Percentiles rank a stretch among this genome's conserved stretches.
phyloP scores from a whole-genome alignment of 441 rosid genomes.

The Dalechampia spathulata region DNA sequence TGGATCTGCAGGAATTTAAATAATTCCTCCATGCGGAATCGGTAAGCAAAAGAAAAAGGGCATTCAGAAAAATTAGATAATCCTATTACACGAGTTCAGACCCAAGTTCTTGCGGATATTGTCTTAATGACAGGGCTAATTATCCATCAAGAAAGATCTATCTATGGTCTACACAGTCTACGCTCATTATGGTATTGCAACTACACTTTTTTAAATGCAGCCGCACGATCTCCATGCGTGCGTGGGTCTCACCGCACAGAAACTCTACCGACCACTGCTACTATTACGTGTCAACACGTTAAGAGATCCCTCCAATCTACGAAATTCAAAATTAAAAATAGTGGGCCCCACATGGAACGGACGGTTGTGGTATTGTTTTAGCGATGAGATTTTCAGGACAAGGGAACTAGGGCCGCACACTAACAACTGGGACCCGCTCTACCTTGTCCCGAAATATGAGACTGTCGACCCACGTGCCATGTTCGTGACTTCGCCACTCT shows the following conservation, averaged over 20 bases:
- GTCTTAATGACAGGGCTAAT: no score
- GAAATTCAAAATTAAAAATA: conserved; percentile 17
- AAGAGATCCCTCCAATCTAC: conserved; percentile 13
- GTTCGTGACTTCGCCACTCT: background rate
- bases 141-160: no score
- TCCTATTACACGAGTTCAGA: no score
- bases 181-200: background rate
- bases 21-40: no score
- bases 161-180: no score
- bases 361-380: conserved; percentile 3
- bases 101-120: no score
- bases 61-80: no score
- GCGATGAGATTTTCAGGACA: background rate
- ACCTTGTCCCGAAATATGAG: no score
- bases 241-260: background rate
- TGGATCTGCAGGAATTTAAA: no score
- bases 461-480: conserved; percentile 9
- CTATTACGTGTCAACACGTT: conserved; percentile 18
- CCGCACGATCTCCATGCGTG: conserved; percentile 9
- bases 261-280: background rate
- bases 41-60: no score
- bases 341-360: conserved; percentile 13
- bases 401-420: background rate
- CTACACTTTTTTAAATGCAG: background rate
- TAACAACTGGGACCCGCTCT: background rate